These are phyloP conservation scores for Pseudocercospora pini-densiflorae DNA, from an alignment of 2,329 filamentous ascomycete species.

Conservation along the genomic window DNA sequence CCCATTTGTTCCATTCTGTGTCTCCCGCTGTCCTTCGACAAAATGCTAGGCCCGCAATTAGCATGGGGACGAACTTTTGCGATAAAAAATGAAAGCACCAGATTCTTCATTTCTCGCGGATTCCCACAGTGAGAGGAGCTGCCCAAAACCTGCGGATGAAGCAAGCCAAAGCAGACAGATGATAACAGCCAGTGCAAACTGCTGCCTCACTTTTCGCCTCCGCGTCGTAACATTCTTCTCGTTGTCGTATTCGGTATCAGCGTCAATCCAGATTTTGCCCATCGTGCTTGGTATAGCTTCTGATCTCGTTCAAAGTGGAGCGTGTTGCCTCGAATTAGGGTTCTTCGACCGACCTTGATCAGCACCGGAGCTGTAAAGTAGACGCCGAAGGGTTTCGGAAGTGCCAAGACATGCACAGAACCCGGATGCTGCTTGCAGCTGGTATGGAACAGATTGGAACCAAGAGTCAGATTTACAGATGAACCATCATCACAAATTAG, in stretches of 20 bases:
- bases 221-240: background rate
- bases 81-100: background rate
- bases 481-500: background rate
- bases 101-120: background rate
- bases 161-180: background rate
- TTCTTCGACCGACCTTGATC: background rate
- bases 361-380: background rate
- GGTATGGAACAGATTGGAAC: no score
- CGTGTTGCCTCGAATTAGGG: background rate
- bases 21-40: conserved; percentile 1
- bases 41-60: background rate
- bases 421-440: no score
- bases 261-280: background rate
- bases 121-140: background rate
- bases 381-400: no score
- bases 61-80: background rate
- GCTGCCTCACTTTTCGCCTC: background rate
- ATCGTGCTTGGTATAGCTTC: background rate
- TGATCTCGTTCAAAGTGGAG: background rate
- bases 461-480: background rate
- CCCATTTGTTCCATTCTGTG: background rate
- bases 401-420: no score
- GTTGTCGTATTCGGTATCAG: background rate
- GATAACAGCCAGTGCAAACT: background rate
- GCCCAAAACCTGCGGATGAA: background rate